Evolutionary conservation across 257 asterid genomes (phyloP), one percentile per base, ranked within the genome.

Genomic region (Primulina huaijiensis): DNA sequence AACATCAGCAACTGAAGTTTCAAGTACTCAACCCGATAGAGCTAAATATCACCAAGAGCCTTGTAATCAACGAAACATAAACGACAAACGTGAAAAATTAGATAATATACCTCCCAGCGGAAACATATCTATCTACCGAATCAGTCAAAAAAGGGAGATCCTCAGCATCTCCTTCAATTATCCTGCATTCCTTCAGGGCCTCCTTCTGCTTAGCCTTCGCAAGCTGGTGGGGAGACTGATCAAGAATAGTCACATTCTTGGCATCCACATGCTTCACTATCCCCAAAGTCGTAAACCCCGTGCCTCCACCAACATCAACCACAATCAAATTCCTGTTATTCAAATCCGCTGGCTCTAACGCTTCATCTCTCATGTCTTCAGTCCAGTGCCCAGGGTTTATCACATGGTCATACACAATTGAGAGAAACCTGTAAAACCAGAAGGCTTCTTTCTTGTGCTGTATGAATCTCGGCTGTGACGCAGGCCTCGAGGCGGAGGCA

Each of bases 331-430:
- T 73, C 78, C 87, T 72, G 50, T 73, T 74, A 56, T 33, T 68
- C 60, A 94, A 82, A 35, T 87, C 95, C 31, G 99, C 99, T 5
- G 97, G 97, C 76, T 94, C 97, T 70, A 94, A 85, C 17, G 99
- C 99, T 2, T 94, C 99, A 25, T 91, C 97, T 68, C 99, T 81
- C 99, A 91, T 91, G 46, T 94, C 99, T 78, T 91, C 97, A 6
- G 99, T 94, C 97, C 97, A 91, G 62, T 94, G 99, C n/a, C 97
- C 97, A n/a, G 99, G 99, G 84, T 91, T 91, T 37, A 94, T 86
- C 27, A 91, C 82, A 71, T 89, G 99, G 83, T 94, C 97, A 74
- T 94, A 94, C 76, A 91, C 96, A 57, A 94, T 89, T 3, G 99
- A 94, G 0, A 94, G 82, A 60, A 94, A 89, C 65, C 97, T 78